Evolutionary conservation across 257 asterid genomes (phyloP).

Genomic region (Penstemon eatonii): DNA sequence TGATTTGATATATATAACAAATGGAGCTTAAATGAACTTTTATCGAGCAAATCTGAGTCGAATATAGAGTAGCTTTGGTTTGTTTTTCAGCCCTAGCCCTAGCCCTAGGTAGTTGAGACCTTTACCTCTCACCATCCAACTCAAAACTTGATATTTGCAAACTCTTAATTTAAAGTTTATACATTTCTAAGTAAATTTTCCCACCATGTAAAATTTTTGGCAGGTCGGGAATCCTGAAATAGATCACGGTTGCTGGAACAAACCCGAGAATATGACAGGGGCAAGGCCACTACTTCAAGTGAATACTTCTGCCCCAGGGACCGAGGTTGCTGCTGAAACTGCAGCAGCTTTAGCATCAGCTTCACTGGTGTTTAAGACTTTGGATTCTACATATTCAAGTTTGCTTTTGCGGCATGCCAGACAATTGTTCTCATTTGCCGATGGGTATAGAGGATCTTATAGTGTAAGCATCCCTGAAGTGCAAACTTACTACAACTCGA

Average conservation of each 20-base stretch:
- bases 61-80: too few relatives aligned
- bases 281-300: constrained; percentile 65
- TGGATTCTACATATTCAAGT: constrained; percentile 52
- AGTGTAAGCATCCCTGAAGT: constrained; percentile 73
- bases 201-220: constrained; percentile 10
- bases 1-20: too few relatives aligned
- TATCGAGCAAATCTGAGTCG: too few relatives aligned
- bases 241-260: constrained; percentile 84
- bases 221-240: constrained; percentile 69
- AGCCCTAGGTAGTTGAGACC: too few relatives aligned
- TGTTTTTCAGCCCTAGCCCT: too few relatives aligned
- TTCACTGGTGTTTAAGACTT: constrained; percentile 59
- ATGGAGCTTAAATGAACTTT: too few relatives aligned
- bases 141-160: not conserved
- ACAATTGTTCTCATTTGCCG: constrained; percentile 69
- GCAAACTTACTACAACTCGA: constrained; percentile 65
- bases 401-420: constrained; percentile 69
- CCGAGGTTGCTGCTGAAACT: constrained; percentile 86
- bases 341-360: constrained; percentile 94
- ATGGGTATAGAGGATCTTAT: constrained; percentile 54
- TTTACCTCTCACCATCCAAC: not conserved
- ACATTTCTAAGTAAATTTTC: not conserved
- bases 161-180: not conserved
- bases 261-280: constrained; percentile 70
- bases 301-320: constrained; percentile 65